Conservation (phyloP, 202 grass and related monocot genomes). For the Thinopyrum obtusiflorum region DNA sequence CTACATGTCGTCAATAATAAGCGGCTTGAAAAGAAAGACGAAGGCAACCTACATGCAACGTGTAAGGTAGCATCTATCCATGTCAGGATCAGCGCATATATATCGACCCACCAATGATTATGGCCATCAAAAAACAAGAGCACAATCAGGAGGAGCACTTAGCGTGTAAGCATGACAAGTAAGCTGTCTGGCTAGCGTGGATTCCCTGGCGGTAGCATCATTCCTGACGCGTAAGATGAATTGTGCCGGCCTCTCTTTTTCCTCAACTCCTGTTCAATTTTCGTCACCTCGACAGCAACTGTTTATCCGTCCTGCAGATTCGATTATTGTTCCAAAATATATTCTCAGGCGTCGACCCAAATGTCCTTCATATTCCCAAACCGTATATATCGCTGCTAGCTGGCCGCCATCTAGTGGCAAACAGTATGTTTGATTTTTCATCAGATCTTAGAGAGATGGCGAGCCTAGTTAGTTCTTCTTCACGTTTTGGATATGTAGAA, state of each 20-base stretch:
- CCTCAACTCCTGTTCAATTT: constrained; percentile 11
- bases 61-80: constrained; percentile 5
- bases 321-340: background rate
- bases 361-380: background rate
- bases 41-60: constrained; percentile 6
- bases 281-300: constrained; percentile 18
- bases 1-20: constrained; percentile 22
- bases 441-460: background rate
- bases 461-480: background rate
- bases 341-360: constrained; percentile 1
- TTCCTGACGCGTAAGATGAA: background rate
- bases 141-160: constrained; percentile 17
- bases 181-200: background rate
- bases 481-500: background rate
- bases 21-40: background rate
- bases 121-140: background rate
- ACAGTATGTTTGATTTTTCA: background rate
- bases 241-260: background rate
- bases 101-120: constrained; percentile 16
- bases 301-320: background rate
- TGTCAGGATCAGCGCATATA: background rate
- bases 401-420: background rate
- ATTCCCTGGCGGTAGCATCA: constrained; percentile 20
- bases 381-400: background rate
- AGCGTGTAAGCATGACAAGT: constrained; percentile 31